Evolutionary conservation across 768 basidiomycete genomes (phyloP), one percentile per base, ranked within the genome.

Genomic region (Xanthoconium purpureum): DNA sequence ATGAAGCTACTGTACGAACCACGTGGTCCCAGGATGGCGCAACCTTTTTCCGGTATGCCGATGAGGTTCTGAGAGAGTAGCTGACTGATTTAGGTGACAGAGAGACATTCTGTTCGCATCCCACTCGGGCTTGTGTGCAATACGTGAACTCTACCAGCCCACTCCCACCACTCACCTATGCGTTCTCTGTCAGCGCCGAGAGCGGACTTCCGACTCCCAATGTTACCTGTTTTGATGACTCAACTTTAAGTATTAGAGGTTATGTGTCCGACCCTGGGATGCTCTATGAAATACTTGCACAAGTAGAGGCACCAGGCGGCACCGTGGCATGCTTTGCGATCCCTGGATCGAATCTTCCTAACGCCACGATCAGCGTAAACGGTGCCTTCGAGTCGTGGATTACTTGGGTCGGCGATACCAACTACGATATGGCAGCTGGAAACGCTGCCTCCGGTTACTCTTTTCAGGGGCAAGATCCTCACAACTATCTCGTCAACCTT

Each of bases 401-500:
- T 60, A 80, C 82, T 8, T 89, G 87, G 87, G 80, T 84, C 17
- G 88, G 87, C n/a, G 86, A 78, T 30, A 90, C 89, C 15, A 78
- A 89, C 46, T 90, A 84, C 65, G 74, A 81, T 57, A 81, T 83
- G 69, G 68, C 80, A 58, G 83, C 87, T 1, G 88, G 88, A 32
- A 78, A 81, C 58, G 74, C 72, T 5, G 76, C 77, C 14, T 77
- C 77, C 64, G 68, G 73, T 42, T 90, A 84, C 63, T 79, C 86
- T 4, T 91, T 91, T 77, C 67, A 73, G 32, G 87, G 87, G 7
- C 52, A 75, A 0, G 84, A 89, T 57, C 86, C 88, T 36, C 84
- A 86, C 63, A 60, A 58, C 38, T 57, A 69, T 24, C 76, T 86
- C 9, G 61, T 79, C 17, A 12, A 54, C 13, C 70, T 78, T 13